phyloP scores from a whole-genome alignment of 768 basidiomycete species.

The Megacollybia marginata region DNA sequence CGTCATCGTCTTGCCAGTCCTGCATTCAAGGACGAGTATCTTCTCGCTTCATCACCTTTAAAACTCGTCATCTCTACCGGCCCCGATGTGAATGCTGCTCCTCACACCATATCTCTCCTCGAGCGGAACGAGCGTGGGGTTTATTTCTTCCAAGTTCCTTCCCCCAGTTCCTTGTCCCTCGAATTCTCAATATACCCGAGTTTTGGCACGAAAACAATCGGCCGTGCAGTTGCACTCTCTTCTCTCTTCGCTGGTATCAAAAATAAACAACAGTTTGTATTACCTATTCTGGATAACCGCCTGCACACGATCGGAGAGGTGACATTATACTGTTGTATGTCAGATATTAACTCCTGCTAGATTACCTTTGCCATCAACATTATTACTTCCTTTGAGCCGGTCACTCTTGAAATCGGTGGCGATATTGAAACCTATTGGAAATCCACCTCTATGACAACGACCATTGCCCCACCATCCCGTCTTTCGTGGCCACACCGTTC shows the following conservation, averaged over 20 bases:
- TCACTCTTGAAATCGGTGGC: slow-evolving; percentile 90
- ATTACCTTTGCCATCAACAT: slow-evolving; percentile 85
- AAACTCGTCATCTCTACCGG: slow-evolving; percentile 94
- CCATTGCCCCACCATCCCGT: slow-evolving; percentile 31
- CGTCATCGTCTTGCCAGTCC: slow-evolving; percentile 70
- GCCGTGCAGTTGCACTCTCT: slow-evolving; percentile 82
- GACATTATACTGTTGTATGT: not conserved
- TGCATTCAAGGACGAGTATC: slow-evolving; percentile 56
- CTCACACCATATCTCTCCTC: slow-evolving; percentile 86
- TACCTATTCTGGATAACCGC: slow-evolving; percentile 88
- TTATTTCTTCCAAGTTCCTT: slow-evolving; percentile 82
- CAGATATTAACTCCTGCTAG: slow-evolving; percentile 25
- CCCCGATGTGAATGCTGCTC: slow-evolving; percentile 76
- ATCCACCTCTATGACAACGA: slow-evolving; percentile 47
- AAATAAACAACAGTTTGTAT: slow-evolving; percentile 44
- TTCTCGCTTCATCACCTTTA: slow-evolving; percentile 72
- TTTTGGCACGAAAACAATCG: slow-evolving; percentile 95
- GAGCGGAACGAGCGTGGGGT: slow-evolving; percentile 62
- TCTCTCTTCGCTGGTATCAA: slow-evolving; percentile 55
- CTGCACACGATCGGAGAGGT: slow-evolving; percentile 94
- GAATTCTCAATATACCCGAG: slow-evolving; percentile 96
- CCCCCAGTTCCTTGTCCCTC: slow-evolving; percentile 63
- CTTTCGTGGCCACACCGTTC: slow-evolving; percentile 34
- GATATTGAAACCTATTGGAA: slow-evolving; percentile 99
- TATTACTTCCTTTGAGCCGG: slow-evolving; percentile 84